These are phyloP conservation scores for Aspergillus fumigatiaffinis DNA, from an alignment of 2,329 filamentous ascomycete species.

Conservation along the genomic window DNA sequence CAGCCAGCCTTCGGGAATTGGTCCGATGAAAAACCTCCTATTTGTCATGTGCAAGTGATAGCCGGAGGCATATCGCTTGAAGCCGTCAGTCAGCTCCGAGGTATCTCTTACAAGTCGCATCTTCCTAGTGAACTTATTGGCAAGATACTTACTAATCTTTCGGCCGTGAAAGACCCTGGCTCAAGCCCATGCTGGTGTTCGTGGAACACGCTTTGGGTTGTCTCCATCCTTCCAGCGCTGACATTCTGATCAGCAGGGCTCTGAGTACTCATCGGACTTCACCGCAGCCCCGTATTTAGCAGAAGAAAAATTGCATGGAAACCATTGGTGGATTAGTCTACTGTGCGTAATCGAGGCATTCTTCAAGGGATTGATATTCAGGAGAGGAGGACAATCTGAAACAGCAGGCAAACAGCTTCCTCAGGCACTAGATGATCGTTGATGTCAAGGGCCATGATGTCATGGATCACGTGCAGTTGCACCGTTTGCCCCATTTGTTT, in stretches of 20 bases:
- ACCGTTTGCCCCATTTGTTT: conserved; percentile 16
- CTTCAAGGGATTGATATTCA: background rate
- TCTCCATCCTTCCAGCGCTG: conserved; percentile 17
- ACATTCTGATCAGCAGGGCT: conserved; percentile 15
- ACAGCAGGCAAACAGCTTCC: background rate
- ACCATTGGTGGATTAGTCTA: background rate
- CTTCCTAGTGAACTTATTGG: background rate
- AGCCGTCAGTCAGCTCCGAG: background rate
- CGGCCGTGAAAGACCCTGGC: conserved; percentile 51
- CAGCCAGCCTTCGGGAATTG: conserved; percentile 63
- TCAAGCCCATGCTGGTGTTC: conserved; percentile 37
- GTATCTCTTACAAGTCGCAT: background rate
- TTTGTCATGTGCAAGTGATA: conserved; percentile 60
- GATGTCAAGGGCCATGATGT: conserved; percentile 30
- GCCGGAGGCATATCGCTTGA: conserved; percentile 57
- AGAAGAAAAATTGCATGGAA: background rate
- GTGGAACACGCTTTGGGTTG: conserved; percentile 13
- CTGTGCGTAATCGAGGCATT: background rate
- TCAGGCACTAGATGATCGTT: conserved; percentile 7
- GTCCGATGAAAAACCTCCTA: conserved; percentile 61
- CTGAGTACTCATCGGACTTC: conserved; percentile 25
- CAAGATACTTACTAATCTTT: conserved; percentile 46
- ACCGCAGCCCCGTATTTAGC: conserved; percentile 1
- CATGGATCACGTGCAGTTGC: background rate
- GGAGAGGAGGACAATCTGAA: background rate